A percentile compares a stretch with the other conserved stretches of the same genome.
Conservation (phyloP, 2,329 filamentous ascomycete genomes). For the Didymella exigua region DNA sequence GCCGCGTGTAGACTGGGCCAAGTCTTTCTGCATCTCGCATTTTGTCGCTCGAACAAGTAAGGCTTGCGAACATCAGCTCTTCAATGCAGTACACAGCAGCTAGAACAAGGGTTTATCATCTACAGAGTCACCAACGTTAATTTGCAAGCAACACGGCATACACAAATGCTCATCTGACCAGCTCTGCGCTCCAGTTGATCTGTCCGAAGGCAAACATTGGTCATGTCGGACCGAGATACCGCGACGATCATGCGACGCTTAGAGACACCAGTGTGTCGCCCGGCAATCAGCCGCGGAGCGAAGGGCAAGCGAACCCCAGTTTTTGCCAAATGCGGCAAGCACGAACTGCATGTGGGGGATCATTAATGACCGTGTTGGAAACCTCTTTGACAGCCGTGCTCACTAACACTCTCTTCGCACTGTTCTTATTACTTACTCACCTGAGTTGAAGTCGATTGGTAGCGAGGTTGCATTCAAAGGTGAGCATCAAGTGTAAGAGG, state of each 20-base stretch:
- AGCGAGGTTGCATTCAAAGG: background rate
- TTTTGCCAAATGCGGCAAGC: constrained; percentile 7
- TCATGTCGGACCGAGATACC: constrained; percentile 19
- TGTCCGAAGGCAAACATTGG: background rate
- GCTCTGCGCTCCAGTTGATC: background rate
- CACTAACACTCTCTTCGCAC: background rate
- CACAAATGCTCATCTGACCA: background rate
- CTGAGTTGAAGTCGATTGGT: background rate
- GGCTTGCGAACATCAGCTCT: background rate
- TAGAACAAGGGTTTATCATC: background rate
- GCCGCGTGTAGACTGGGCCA: background rate
- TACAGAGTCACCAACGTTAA: background rate
- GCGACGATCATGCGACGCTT: background rate
- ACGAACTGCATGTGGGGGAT: constrained; percentile 3
- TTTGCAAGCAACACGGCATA: background rate
- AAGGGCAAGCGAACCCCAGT: constrained; percentile 5
- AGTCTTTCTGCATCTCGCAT: constrained; percentile 2
- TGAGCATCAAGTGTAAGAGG: background rate
- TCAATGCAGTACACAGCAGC: background rate
- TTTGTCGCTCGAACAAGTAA: constrained; percentile 5
- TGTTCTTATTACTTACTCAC: background rate
- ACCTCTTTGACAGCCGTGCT: background rate
- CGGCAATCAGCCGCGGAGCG: constrained; percentile 7
- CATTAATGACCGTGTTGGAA: background rate
- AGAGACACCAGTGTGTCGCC: background rate